phyloP scores from a whole-genome alignment of 805 yeast genomes.

The Spencermartinsiella europaea region DNA sequence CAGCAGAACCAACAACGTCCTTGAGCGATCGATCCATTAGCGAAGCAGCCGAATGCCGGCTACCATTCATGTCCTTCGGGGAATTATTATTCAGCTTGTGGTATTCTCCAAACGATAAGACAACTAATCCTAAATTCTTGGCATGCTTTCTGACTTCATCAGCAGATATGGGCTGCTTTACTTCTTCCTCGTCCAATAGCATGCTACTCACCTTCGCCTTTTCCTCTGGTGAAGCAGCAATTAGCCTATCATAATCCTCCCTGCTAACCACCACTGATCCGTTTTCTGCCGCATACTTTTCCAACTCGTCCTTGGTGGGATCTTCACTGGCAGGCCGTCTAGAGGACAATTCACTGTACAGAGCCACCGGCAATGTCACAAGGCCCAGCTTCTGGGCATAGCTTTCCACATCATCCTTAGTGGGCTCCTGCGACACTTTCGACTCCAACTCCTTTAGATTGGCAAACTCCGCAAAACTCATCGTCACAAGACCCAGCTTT shows the following conservation, averaged over 20 bases:
- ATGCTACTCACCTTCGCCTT: not conserved
- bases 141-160: constrained; percentile 17
- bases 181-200: too few relatives aligned
- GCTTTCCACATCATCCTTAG: constrained; percentile 8
- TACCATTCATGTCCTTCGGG: not conserved
- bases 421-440: not conserved
- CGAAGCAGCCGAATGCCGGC: not conserved
- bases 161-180: not conserved
- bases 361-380: constrained; percentile 15
- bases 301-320: constrained; percentile 15
- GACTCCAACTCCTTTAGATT: not conserved
- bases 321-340: constrained; percentile 1
- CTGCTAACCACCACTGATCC: constrained; percentile 12
- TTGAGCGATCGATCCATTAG: not conserved
- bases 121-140: constrained; percentile 18
- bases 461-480: constrained; percentile 20
- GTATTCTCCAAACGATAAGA: constrained; percentile 31
- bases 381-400: constrained; percentile 21
- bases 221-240: not conserved
- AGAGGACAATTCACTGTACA: constrained; percentile 11
- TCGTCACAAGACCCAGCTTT: constrained; percentile 24
- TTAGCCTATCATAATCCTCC: constrained; percentile 11
- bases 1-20: not conserved
- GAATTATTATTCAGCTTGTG: constrained; percentile 4
- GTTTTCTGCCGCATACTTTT: constrained; percentile 20